Conservation (phyloP, 2,329 filamentous ascomycete genomes). For the Lecanicillium sp. region DNA sequence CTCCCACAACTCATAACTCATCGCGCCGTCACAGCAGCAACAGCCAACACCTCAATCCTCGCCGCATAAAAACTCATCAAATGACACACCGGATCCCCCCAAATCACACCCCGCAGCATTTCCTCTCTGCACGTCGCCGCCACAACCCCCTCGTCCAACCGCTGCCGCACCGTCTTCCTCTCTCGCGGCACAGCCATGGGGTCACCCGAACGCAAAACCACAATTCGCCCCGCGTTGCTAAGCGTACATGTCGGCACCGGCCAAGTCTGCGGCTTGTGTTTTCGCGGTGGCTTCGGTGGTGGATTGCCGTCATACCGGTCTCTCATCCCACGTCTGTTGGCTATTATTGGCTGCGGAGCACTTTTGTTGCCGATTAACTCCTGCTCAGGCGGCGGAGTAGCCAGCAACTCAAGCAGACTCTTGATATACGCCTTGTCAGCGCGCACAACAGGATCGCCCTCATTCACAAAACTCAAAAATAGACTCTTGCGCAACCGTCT, state of each 20-base stretch:
- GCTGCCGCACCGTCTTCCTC: slow-evolving; percentile 39
- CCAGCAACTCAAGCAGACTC: slow-evolving; percentile 63
- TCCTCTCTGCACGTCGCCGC: slow-evolving; percentile 62
- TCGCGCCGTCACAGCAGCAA: slow-evolving; percentile 36
- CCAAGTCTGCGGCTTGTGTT: slow-evolving; percentile 40
- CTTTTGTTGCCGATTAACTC: slow-evolving; percentile 5
- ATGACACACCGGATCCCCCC: slow-evolving; percentile 75
- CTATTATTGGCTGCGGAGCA: too few relatives aligned
- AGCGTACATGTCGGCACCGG: slow-evolving; percentile 56
- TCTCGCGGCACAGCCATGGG: slow-evolving; percentile 27
- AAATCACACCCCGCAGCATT: slow-evolving; percentile 61
- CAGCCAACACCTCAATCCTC: slow-evolving; percentile 63
- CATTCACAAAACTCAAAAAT: slow-evolving; percentile 76
- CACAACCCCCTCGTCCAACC: slow-evolving; percentile 52
- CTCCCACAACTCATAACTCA: neutral
- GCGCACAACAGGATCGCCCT: slow-evolving; percentile 72
- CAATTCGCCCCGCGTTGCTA: slow-evolving; percentile 60
- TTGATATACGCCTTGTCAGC: slow-evolving; percentile 71
- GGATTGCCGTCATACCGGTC: too few relatives aligned
- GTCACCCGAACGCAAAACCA: slow-evolving; percentile 53
- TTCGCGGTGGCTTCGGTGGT: slow-evolving; percentile 3
- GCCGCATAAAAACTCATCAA: slow-evolving; percentile 70
- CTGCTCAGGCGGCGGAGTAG: slow-evolving; percentile 43
- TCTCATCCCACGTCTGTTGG: too few relatives aligned
- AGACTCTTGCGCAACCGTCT: slow-evolving; percentile 52